Percentiles rank a stretch among this genome's conserved stretches.
phyloP scores from a whole-genome alignment of 805 yeast genomes.

The Maudiozyma barnettii region DNA sequence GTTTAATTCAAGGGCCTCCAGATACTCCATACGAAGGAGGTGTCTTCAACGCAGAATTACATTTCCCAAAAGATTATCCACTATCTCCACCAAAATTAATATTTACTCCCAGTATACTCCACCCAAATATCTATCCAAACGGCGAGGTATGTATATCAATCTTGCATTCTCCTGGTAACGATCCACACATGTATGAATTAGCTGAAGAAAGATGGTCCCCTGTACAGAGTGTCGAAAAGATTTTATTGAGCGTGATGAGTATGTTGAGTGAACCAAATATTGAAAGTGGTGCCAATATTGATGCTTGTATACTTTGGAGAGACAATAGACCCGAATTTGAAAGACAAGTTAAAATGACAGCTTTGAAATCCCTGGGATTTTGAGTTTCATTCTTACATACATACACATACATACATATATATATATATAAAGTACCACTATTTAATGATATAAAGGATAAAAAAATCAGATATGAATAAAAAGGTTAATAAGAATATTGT shows the following conservation, averaged over 20 bases:
- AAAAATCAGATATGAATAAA: too few species aligned
- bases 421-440: neutral
- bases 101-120: conserved; percentile 74
- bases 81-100: conserved; percentile 68
- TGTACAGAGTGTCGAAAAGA: conserved; percentile 95
- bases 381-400: conserved; percentile 18
- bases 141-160: conserved; percentile 96
- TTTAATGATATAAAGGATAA: neutral
- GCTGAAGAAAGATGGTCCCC: conserved; percentile 99
- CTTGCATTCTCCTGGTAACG: conserved; percentile 93
- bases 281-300: conserved; percentile 89
- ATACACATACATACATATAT: neutral
- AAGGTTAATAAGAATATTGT: too few species aligned
- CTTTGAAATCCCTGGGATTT: conserved; percentile 62
- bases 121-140: conserved; percentile 89
- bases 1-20: conserved; percentile 72
- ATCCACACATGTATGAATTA: conserved; percentile 88
- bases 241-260: conserved; percentile 81
- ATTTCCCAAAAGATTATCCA: conserved; percentile 74
- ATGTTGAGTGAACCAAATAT: conserved; percentile 96
- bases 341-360: conserved; percentile 54
- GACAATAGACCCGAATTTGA: conserved; percentile 66
- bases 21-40: conserved; percentile 84
- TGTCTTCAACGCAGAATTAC: conserved; percentile 66
- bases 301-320: conserved; percentile 80